Evolutionary conservation across 805 yeast species (phyloP).

Genomic region (Candida schatavii): DNA sequence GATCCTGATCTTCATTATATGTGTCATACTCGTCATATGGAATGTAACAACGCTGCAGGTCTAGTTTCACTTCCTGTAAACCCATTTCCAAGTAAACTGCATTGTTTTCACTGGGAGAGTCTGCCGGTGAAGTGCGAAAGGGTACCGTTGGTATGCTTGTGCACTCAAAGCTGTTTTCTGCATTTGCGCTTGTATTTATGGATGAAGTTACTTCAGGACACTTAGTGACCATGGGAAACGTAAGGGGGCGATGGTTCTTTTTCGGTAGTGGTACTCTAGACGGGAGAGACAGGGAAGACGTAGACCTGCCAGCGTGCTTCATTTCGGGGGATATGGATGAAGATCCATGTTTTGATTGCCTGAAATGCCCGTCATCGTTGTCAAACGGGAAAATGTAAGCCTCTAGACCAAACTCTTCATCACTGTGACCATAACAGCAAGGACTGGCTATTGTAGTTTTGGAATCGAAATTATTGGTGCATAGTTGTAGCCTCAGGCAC

Average conservation of each 20-base stretch:
- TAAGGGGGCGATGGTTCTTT: no score
- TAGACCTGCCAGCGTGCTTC: no score
- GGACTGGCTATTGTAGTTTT: conserved; percentile 1
- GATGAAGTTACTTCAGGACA: no score
- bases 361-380: background rate
- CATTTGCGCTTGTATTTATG: no score
- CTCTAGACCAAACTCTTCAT: background rate
- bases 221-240: no score
- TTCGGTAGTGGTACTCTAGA: no score
- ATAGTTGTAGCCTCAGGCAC: background rate
- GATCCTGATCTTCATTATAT: background rate
- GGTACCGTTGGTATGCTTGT: no score
- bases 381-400: background rate
- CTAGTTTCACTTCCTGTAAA: background rate
- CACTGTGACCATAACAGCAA: background rate
- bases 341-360: no score
- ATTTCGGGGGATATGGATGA: no score
- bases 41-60: background rate
- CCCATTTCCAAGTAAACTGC: background rate
- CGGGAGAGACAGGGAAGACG: no score
- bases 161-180: no score
- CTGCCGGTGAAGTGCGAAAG: background rate
- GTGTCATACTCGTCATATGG: background rate
- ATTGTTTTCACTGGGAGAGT: no score
- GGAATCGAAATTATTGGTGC: background rate